These are phyloP conservation scores for Penicillium arizonense DNA, from an alignment of 495 filamentous ascomycete genomes.

Conservation along the genomic window DNA sequence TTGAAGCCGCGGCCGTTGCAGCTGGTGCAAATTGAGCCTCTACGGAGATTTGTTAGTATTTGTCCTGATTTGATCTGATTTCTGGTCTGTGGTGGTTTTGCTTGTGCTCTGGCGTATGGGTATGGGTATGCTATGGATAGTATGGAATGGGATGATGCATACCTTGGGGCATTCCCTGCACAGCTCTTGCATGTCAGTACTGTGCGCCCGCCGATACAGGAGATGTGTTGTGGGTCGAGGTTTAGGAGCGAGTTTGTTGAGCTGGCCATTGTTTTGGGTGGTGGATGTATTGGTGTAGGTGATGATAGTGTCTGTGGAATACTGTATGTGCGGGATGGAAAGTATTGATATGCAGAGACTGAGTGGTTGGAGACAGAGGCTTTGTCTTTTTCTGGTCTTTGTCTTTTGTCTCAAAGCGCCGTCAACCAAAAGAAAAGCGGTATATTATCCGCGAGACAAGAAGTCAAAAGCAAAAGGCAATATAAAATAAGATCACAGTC, in stretches of 20 bases:
- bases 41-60: constrained; percentile 8
- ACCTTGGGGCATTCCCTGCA: constrained; percentile 43
- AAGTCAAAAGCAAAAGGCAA: constrained; percentile 9
- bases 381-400: too few species aligned
- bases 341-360: neutral
- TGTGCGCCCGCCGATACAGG: constrained; percentile 39
- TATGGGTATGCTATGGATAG: neutral
- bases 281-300: neutral
- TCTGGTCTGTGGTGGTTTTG: neutral
- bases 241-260: constrained; percentile 15
- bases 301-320: neutral
- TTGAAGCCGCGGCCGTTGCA: constrained; percentile 39
- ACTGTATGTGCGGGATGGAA: neutral
- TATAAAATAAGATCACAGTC: constrained; percentile 11
- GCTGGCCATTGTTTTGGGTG: constrained; percentile 18
- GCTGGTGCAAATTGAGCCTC: constrained; percentile 30
- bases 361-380: too few species aligned
- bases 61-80: neutral
- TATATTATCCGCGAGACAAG: constrained; percentile 6
- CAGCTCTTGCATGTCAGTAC: constrained; percentile 38
- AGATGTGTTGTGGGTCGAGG: constrained; percentile 35
- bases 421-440: neutral
- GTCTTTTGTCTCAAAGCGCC: too few species aligned
- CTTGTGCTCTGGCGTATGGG: neutral
- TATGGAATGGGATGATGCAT: neutral